Evolutionary conservation across 192 early-diverging fungal species (phyloP).

Genomic region (Coemansia brasiliensis): DNA sequence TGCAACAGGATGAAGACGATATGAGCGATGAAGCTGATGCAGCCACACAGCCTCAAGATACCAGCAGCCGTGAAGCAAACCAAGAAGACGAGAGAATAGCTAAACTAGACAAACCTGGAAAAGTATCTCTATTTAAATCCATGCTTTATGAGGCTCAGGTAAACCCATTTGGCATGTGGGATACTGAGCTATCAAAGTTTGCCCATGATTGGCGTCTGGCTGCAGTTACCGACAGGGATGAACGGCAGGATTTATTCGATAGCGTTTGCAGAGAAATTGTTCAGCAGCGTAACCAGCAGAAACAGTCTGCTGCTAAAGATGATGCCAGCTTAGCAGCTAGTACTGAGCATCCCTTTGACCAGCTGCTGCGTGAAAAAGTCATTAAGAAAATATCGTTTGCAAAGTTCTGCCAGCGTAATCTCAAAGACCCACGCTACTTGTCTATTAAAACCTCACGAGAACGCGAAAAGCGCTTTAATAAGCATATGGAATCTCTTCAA

Average conservation of each 20-base stretch:
- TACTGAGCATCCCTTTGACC: conserved; percentile 23
- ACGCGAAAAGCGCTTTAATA: conserved; percentile 40
- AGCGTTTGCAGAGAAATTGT: conserved; percentile 18
- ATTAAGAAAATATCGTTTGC: conserved; percentile 37
- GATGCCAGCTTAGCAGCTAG: not conserved
- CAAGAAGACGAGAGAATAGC: not conserved
- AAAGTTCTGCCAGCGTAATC: conserved; percentile 39
- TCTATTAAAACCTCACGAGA: conserved; percentile 42
- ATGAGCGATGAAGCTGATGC: not conserved
- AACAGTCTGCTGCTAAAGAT: not conserved
- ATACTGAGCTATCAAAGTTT: conserved; percentile 11
- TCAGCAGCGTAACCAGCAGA: conserved; percentile 6
- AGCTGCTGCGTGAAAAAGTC: conserved; percentile 29
- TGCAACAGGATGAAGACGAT: conserved; percentile 21
- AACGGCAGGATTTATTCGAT: conserved; percentile 40
- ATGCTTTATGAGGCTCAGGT: conserved; percentile 28
- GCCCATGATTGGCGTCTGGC: conserved; percentile 15
- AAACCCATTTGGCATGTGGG: conserved; percentile 44
- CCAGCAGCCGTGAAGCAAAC: not conserved
- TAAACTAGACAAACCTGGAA: conserved; percentile 11
- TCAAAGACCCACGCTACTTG: conserved; percentile 39
- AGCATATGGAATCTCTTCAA: conserved; percentile 20
- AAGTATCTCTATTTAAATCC: conserved; percentile 17
- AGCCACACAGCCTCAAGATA: not conserved
- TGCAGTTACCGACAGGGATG: conserved; percentile 4